Evolutionary conservation across 352 stramenopile genomes (phyloP).

Genomic region (Globisporangium barbulae): DNA sequence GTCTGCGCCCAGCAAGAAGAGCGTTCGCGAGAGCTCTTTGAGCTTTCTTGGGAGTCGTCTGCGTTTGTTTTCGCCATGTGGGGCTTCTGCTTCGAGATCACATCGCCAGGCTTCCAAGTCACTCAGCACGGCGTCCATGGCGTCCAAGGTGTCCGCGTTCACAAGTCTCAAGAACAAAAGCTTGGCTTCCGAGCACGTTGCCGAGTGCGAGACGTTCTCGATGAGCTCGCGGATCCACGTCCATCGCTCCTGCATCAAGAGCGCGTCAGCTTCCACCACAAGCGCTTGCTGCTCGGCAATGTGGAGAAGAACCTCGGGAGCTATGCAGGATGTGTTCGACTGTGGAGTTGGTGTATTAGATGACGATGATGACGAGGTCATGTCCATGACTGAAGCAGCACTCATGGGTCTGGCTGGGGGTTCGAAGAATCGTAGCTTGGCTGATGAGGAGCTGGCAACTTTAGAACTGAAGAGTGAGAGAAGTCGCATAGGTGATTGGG

Average conservation of each 20-base stretch:
- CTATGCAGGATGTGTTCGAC: not conserved
- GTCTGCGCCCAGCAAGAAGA: slow-evolving; percentile 14
- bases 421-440: not conserved
- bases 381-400: not conserved
- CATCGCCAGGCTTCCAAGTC: slow-evolving; percentile 9
- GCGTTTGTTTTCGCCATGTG: not conserved
- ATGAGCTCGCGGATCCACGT: slow-evolving; percentile 7
- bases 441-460: not conserved
- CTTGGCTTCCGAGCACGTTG: not conserved
- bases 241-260: slow-evolving; percentile 10
- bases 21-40: not conserved
- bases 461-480: not conserved
- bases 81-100: not conserved
- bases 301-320: not conserved
- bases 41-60: slow-evolving; percentile 1
- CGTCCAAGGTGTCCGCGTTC: not conserved
- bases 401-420: not conserved
- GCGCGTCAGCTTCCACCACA: slow-evolving; percentile 1
- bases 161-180: slow-evolving; percentile 4
- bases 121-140: not conserved
- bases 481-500: not conserved
- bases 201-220: not conserved
- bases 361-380: not conserved
- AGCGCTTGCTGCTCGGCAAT: not conserved
- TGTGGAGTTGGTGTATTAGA: not conserved